phyloP scores from a whole-genome alignment of 139 green algal genomes.

The Haematococcus lacustris region DNA sequence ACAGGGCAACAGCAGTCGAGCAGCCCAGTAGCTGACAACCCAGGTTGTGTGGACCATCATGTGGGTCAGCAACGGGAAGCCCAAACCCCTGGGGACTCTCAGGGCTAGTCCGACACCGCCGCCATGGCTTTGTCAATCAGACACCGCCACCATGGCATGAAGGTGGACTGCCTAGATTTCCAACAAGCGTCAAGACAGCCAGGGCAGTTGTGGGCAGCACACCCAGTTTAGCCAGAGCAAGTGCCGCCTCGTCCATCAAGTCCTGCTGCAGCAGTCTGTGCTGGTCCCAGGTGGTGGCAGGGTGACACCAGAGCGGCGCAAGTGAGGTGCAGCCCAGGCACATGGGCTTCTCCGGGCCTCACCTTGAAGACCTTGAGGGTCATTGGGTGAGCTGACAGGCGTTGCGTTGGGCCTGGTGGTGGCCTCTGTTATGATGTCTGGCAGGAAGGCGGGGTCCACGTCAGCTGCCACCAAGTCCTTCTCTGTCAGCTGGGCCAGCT shows the following conservation, averaged over 20 bases:
- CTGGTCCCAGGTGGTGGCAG: conserved; percentile 7
- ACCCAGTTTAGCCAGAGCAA: conserved; percentile 1
- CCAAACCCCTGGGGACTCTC: too few relatives aligned
- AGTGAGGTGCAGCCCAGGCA: background rate
- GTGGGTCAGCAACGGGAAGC: too few relatives aligned
- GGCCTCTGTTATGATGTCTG: conserved; percentile 2
- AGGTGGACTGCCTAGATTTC: too few relatives aligned
- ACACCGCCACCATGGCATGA: too few relatives aligned
- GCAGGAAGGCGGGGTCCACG: conserved; percentile 9
- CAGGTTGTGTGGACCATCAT: too few relatives aligned
- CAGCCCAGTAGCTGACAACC: too few relatives aligned
- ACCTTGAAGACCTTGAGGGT: too few relatives aligned
- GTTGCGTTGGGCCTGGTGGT: background rate
- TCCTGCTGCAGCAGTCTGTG: background rate
- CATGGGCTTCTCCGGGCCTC: background rate
- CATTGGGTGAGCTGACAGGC: background rate
- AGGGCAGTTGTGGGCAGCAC: background rate
- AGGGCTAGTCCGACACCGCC: too few relatives aligned
- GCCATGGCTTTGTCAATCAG: too few relatives aligned
- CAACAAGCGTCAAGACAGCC: too few relatives aligned
- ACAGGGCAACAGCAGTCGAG: too few relatives aligned
- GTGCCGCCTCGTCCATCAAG: conserved; percentile 2
- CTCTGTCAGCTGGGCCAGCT: background rate
- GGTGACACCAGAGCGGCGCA: background rate
- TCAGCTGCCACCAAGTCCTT: conserved; percentile 5